Conservation (phyloP, 192 early-diverging fungal species). For the Backusella tarrabulga region DNA sequence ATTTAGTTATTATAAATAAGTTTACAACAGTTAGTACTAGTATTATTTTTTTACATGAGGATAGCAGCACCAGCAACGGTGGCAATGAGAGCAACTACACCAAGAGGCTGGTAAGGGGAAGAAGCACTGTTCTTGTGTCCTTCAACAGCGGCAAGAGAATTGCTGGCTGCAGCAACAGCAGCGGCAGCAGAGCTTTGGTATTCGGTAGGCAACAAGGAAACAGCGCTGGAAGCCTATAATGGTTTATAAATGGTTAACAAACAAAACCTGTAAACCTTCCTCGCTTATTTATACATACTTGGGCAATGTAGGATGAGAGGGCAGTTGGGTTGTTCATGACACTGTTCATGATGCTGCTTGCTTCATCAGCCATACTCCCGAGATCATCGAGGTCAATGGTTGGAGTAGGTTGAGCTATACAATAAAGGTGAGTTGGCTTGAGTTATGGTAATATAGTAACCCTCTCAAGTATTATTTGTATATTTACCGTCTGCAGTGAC, state of each 20-base stretch:
- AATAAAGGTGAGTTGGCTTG: neutral
- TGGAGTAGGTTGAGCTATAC: neutral
- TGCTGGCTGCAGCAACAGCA: neutral
- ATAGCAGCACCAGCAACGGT: neutral
- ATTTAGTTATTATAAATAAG: neutral
- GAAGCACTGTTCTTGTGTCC: neutral
- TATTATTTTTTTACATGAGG: neutral
- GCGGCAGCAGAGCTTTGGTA: slow-evolving; percentile 4
- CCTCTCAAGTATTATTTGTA: neutral
- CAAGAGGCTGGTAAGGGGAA: neutral
- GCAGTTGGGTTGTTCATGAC: neutral
- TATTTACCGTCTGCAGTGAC: neutral
- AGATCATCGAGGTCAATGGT: neutral
- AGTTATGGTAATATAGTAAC: neutral
- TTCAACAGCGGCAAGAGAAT: neutral
- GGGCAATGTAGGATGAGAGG: neutral
- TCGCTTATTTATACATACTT: neutral
- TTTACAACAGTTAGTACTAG: neutral
- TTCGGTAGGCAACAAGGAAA: neutral
- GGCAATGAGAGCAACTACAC: slow-evolving; percentile 1
- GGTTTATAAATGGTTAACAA: neutral
- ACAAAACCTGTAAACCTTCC: neutral
- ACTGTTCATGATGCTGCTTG: neutral
- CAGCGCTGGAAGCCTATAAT: neutral
- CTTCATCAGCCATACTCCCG: neutral